Evolutionary conservation across 352 stramenopile genomes (phyloP), one percentile per base, ranked within the genome.

Genomic region (Phytophthora constricta): DNA sequence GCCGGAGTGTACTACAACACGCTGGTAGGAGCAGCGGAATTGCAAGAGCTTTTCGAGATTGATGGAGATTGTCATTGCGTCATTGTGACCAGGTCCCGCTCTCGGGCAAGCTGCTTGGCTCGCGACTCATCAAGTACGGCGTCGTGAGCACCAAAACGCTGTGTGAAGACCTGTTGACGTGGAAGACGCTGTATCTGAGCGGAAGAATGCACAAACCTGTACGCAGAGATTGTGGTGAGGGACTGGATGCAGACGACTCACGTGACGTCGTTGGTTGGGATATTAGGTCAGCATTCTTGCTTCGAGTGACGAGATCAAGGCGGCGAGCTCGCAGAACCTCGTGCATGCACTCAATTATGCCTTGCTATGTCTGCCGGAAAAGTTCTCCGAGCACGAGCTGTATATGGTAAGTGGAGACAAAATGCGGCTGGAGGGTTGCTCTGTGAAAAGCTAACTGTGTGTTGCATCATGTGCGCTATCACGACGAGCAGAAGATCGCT

Each of bases 1-100:
- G 88, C 88, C 4, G 86, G 84, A 1, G 62, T 94, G 9, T 96
- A 96, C 66, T 96, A 95, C 76, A 96, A 96, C 50, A 95, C 88
- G 8, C 72, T 95, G 57, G 85, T 91, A 41, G 23, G 33, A 9
- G 17, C 14, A 34, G 5, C n/a, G n/a, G n/a, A 22, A 39, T 20
- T 26, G 28, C 23, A 5, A 13, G 47, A 25, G 19, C 43, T 23
- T 23, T 69, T 4, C 41, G 26, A 19, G n/a, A n/a, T n/a, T n/a
- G n/a, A n/a, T n/a, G n/a, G n/a, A n/a, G n/a, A n/a, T n/a, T n/a
- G n/a, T n/a, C n/a, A n/a, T n/a, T n/a, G n/a, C n/a, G n/a, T n/a
- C n/a, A n/a, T n/a, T n/a, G n/a, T n/a, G n/a, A n/a, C n/a, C 42
- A 89, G 78, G 82, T 92, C 56, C 81, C 81, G 37, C 58, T 93